Evolutionary conservation across 2,329 filamentous ascomycete genomes (phyloP).

Genomic region (Monosporascus sp.): DNA sequence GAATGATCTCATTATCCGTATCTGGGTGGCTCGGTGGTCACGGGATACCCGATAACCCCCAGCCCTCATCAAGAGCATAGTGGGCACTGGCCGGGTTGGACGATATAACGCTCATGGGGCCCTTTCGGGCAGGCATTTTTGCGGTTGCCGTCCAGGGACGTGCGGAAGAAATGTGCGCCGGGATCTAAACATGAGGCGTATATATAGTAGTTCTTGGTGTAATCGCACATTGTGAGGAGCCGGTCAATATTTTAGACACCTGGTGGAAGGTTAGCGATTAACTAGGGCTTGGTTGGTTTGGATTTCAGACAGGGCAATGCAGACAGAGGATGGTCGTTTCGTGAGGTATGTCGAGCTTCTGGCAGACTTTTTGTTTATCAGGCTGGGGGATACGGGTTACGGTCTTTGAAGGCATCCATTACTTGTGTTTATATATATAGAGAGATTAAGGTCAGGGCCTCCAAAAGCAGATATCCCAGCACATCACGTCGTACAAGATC

Average conservation of each 20-base stretch:
- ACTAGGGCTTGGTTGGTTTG: not conserved
- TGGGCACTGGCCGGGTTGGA: constrained; percentile 58
- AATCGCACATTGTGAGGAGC: constrained; percentile 48
- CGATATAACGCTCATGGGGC: constrained; percentile 70
- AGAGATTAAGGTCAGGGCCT: constrained; percentile 10
- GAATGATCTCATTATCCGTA: not conserved
- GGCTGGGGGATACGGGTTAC: not conserved
- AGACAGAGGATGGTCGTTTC: not conserved
- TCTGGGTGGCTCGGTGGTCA: not conserved
- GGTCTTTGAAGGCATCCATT: constrained; percentile 14
- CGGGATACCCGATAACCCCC: not conserved
- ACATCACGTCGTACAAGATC: constrained; percentile 18
- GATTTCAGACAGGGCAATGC: not conserved
- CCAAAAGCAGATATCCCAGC: constrained; percentile 12
- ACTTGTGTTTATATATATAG: constrained; percentile 18
- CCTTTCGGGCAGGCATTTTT: constrained; percentile 54
- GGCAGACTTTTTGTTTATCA: not conserved
- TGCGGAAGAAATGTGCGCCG: constrained; percentile 65
- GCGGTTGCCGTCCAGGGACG: constrained; percentile 59
- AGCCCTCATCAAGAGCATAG: constrained; percentile 32
- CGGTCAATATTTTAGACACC: constrained; percentile 4
- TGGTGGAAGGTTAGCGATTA: constrained; percentile 1
- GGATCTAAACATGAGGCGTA: constrained; percentile 67
- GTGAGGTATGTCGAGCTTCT: not conserved
- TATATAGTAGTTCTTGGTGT: constrained; percentile 72